A percentile compares a stretch with the other conserved stretches of the same genome.
Evolutionary conservation across 2,329 filamentous ascomycete species (phyloP).

Genomic region (Pseudopyrenochaeta lycopersici): DNA sequence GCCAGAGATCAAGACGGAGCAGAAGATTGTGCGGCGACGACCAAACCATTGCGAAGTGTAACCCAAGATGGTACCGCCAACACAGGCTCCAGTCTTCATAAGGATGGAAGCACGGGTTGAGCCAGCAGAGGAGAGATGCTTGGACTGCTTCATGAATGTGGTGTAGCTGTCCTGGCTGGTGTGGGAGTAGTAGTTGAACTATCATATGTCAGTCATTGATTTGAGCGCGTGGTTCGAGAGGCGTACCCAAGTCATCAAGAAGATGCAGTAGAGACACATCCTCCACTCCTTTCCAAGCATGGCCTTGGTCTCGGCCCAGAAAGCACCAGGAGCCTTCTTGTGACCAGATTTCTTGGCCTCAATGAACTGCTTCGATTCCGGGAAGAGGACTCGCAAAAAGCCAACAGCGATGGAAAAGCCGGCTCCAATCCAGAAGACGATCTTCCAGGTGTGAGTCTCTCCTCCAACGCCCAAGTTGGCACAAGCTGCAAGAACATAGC

Average conservation of each 20-base stretch:
- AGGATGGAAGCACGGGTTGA: slow-evolving; percentile 80
- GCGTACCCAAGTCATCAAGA: slow-evolving; percentile 75
- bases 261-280: slow-evolving; percentile 78
- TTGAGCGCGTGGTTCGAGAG: background rate
- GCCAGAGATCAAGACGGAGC: slow-evolving; percentile 67
- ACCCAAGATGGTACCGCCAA: slow-evolving; percentile 76
- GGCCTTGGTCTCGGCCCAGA: slow-evolving; percentile 73
- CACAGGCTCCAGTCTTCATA: slow-evolving; percentile 80
- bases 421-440: slow-evolving; percentile 76
- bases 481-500: slow-evolving; percentile 80
- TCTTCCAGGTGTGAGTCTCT: slow-evolving; percentile 73
- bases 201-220: slow-evolving; percentile 43
- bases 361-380: slow-evolving; percentile 78
- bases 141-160: slow-evolving; percentile 79
- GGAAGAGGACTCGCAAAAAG: slow-evolving; percentile 72
- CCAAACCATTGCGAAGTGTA: slow-evolving; percentile 80
- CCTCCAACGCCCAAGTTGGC: slow-evolving; percentile 78
- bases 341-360: slow-evolving; percentile 71
- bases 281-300: slow-evolving; percentile 78
- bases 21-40: slow-evolving; percentile 73
- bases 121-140: slow-evolving; percentile 70
- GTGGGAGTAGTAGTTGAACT: slow-evolving; percentile 72
- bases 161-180: slow-evolving; percentile 84
- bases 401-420: slow-evolving; percentile 75
- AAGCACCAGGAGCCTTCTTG: slow-evolving; percentile 59